Evolutionary conservation across 495 filamentous ascomycete genomes (phyloP).

Genomic region (Daldinia grandis): DNA sequence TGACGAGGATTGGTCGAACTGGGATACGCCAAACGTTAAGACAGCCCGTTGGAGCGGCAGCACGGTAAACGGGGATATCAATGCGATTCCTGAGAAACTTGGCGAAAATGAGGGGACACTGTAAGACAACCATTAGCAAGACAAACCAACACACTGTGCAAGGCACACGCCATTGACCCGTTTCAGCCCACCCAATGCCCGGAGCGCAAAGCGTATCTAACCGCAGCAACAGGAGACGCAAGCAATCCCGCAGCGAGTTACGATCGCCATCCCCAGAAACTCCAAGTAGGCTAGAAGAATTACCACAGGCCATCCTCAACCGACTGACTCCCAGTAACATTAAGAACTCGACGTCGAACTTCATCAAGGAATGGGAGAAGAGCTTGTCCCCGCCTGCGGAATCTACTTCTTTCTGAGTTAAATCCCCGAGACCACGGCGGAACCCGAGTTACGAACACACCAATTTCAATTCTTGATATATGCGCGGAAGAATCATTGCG

Average conservation of each 20-base stretch:
- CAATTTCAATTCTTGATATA: constrained; percentile 3
- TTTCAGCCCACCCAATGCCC: constrained; percentile 19
- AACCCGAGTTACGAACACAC: neutral
- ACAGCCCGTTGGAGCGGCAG: constrained; percentile 61
- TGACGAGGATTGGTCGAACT: constrained; percentile 77
- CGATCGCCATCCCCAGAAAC: constrained; percentile 42
- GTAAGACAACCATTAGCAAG: constrained; percentile 47
- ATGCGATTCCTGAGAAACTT: constrained; percentile 48
- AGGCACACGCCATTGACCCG: constrained; percentile 22
- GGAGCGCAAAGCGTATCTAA: constrained; percentile 16
- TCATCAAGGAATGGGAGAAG: constrained; percentile 84
- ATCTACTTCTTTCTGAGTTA: constrained; percentile 28
- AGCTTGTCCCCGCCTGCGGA: constrained; percentile 47
- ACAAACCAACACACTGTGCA: constrained; percentile 19
- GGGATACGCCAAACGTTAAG: constrained; percentile 66
- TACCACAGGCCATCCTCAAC: constrained; percentile 63
- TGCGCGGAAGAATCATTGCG: neutral
- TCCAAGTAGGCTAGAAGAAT: constrained; percentile 62
- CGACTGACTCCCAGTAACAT: constrained; percentile 73
- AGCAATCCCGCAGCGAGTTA: constrained; percentile 49
- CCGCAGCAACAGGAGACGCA: constrained; percentile 39
- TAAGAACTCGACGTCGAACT: constrained; percentile 70
- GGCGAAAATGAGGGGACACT: constrained; percentile 51
- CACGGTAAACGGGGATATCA: constrained; percentile 57
- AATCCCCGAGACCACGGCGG: neutral